Evolutionary conservation across 2,329 filamentous ascomycete genomes (phyloP).

Genomic region (Chaetomiaceae sp.): DNA sequence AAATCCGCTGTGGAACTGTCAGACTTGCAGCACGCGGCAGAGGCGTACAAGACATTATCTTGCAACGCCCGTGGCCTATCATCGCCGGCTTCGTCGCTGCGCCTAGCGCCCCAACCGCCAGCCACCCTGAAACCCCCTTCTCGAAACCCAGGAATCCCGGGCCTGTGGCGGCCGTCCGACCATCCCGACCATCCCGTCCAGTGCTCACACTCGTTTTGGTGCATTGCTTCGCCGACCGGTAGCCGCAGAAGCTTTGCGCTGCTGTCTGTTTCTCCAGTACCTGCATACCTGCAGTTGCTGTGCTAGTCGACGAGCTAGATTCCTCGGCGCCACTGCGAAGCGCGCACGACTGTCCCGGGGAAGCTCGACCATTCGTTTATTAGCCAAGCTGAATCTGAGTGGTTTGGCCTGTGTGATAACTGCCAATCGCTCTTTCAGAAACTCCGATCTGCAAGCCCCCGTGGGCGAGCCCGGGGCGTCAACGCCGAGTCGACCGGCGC

Average conservation of each 20-base stretch:
- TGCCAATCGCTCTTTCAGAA: conserved; percentile 23
- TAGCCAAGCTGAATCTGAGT: conserved; percentile 16
- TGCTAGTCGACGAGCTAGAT: conserved; percentile 10
- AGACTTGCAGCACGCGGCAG: conserved; percentile 22
- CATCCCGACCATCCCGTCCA: conserved; percentile 7
- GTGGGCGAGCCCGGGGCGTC: conserved; percentile 17
- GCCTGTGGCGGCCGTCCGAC: conserved; percentile 14
- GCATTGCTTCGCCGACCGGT: conserved; percentile 11
- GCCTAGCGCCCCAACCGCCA: conserved; percentile 21
- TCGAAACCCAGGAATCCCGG: conserved; percentile 22
- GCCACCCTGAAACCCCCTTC: conserved; percentile 21
- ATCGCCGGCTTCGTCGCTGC: conserved; percentile 17
- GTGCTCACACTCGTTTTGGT: conserved; percentile 22
- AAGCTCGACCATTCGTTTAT: conserved; percentile 18
- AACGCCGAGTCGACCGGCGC: conserved; percentile 14
- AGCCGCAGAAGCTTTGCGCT: conserved; percentile 13
- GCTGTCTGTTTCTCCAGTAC: conserved; percentile 14
- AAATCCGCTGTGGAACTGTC: conserved; percentile 14
- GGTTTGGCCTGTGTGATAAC: conserved; percentile 18
- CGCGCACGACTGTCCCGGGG: conserved; percentile 16
- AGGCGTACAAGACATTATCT: conserved; percentile 15
- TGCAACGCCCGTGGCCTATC: conserved; percentile 23
- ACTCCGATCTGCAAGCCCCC: conserved; percentile 23
- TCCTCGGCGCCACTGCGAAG: conserved; percentile 21
- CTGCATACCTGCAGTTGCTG: background rate